Base-by-base conservation (phyloP, 257 asterid species). In the Nyctanthes arbortristis region DNA sequence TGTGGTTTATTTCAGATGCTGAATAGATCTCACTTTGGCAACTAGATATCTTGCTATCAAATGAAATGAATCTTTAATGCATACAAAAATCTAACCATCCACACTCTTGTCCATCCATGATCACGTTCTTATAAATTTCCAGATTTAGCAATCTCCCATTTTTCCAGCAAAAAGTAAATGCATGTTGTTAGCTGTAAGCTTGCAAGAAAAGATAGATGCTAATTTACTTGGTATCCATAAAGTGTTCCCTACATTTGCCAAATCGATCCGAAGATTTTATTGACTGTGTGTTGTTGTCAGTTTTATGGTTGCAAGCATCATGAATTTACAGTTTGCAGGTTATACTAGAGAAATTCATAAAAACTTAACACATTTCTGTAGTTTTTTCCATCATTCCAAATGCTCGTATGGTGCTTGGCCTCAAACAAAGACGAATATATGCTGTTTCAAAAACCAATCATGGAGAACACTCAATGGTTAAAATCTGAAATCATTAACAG, bases 101-200 rank as follows among this genome's bases (percentile, higher is more conserved):
- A 39, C 5, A 16, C 68, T 33, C 27, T 25, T 52, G 34, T 25
- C 43, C 30, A 52, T 54, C 28, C 29, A 40, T 18, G 49, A 39
- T 8, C 40, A 58, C 33, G 25, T 64, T 61, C 72, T 54, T 28
- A 72, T 22, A 16, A 25, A 68, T 68, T 7, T 60, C 11, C 36
- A n/a, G 24, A 60, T 60, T 5, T 39, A 39, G 49, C 7, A 39
- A 39, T 5, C 13, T 24, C 33, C 34, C 25, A 52, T 54, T 54
- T n/a, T n/a, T 40, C 65, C 39, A 31, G 10, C 0, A 2, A n/a
- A 30, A 31, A 60, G 14, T 24, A n/a, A 59, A 30, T 54, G 20
- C 29, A 8, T 54, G 29, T 22, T 25, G 40, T 55, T n/a, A n/a
- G n/a, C n/a, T n/a, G n/a, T n/a, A 61, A 30, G 12, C 20, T 40